Percentiles rank a stretch among this genome's conserved stretches.
Evolutionary conservation across 1,139 yeast genomes (phyloP).

Genomic region (Taphrina pruni): DNA sequence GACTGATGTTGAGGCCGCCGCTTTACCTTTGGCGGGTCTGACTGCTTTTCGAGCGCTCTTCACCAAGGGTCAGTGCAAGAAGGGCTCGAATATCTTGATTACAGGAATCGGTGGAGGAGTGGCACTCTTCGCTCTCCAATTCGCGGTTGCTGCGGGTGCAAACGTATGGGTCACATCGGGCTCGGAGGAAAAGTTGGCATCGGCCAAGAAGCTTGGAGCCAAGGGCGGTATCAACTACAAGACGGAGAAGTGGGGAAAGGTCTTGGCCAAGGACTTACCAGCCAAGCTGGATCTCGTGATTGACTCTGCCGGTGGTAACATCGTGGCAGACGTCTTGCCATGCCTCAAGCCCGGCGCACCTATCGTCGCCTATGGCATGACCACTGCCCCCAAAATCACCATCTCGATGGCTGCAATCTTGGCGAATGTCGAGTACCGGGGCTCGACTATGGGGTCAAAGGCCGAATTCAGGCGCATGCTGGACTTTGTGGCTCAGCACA

Average conservation of each 20-base stretch:
- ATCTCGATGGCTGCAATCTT: constrained; percentile 46
- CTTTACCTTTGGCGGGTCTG: constrained; percentile 46
- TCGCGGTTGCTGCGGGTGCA: constrained; percentile 46
- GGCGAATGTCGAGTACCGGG: constrained; percentile 45
- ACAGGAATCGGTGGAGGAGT: constrained; percentile 48
- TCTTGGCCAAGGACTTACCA: constrained; percentile 27
- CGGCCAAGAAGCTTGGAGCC: constrained; percentile 44
- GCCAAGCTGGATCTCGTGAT: constrained; percentile 51
- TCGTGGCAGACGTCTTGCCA: constrained; percentile 42
- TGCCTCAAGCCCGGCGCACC: constrained; percentile 43
- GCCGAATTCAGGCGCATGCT: constrained; percentile 45
- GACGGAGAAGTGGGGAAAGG: constrained; percentile 44
- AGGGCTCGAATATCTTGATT: constrained; percentile 42
- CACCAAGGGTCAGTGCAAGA: constrained; percentile 39
- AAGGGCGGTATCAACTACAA: constrained; percentile 45
- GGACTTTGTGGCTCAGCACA: constrained; percentile 40
- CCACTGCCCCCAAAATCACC: constrained; percentile 44
- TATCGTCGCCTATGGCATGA: constrained; percentile 46
- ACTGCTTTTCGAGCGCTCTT: constrained; percentile 46
- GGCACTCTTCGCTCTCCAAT: constrained; percentile 45
- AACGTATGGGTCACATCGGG: constrained; percentile 46
- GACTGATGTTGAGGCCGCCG: constrained; percentile 45
- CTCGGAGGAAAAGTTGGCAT: constrained; percentile 43
- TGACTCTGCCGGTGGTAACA: constrained; percentile 47
- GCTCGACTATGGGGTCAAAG: constrained; percentile 47